These are phyloP conservation scores for Populus pruinosa DNA, from an alignment of 345 rosid species.

Conservation along the genomic window DNA sequence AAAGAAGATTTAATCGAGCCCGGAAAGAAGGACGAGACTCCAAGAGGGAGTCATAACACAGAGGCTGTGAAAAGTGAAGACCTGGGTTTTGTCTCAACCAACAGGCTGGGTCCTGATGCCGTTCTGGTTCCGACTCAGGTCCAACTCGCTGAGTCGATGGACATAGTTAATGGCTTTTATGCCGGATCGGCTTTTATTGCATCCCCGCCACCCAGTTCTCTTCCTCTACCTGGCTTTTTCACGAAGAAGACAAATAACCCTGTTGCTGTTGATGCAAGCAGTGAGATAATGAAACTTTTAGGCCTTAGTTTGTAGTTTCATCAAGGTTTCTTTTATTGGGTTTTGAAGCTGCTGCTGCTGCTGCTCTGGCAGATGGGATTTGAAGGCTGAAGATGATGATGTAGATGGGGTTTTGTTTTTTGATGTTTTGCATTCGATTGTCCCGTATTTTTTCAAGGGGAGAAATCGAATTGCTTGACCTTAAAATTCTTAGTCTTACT, in stretches of 20 bases:
- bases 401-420: constrained; percentile 12
- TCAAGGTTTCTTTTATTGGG: not conserved
- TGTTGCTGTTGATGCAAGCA: constrained; percentile 26
- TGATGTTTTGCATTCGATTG: constrained; percentile 16
- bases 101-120: constrained; percentile 42
- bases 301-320: constrained; percentile 36
- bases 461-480: constrained; percentile 34
- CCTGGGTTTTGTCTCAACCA: constrained; percentile 36
- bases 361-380: not conserved
- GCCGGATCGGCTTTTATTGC: constrained; percentile 70
- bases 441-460: constrained; percentile 96
- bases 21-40: not conserved
- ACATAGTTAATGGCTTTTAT: constrained; percentile 36
- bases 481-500: constrained; percentile 14
- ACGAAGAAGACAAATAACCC: constrained; percentile 26
- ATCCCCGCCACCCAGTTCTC: constrained; percentile 92
- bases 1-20: constrained; percentile 18
- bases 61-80: not conserved
- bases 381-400: not conserved
- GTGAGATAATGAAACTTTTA: constrained; percentile 47
- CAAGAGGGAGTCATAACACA: not conserved
- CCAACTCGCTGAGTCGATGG: constrained; percentile 25
- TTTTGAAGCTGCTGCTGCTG: not conserved
- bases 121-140: constrained; percentile 18
- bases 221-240: constrained; percentile 76